phyloP scores from a whole-genome alignment of 352 stramenopile genomes.

The Phytophthora tentaculata region DNA sequence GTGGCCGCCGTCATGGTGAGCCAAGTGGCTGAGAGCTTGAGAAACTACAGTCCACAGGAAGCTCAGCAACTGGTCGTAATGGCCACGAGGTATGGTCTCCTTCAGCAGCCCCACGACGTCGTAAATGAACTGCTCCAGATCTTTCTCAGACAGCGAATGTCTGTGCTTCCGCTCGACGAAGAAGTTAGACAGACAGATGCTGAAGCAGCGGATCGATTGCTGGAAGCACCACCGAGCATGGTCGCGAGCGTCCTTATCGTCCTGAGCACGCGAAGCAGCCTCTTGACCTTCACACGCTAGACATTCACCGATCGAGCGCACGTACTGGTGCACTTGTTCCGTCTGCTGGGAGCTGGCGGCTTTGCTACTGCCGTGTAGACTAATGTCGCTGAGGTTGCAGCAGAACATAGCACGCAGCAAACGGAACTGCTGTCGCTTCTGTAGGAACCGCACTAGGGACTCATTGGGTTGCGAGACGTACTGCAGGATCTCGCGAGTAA shows the following conservation, averaged over 20 bases:
- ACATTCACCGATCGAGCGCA: constrained; percentile 73
- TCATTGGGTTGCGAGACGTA: constrained; percentile 63
- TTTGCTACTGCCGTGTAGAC: constrained; percentile 42
- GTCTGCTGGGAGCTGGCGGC: constrained; percentile 32
- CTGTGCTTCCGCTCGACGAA: constrained; percentile 38
- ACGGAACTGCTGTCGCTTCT: constrained; percentile 73
- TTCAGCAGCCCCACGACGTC: constrained; percentile 70
- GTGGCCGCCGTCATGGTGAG: constrained; percentile 34
- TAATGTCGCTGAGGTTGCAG: constrained; percentile 67
- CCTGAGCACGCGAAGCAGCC: constrained; percentile 34
- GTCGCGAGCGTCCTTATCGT: constrained; percentile 36
- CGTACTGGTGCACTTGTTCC: constrained; percentile 50
- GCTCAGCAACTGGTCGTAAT: constrained; percentile 57
- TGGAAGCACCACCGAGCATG: constrained; percentile 71
- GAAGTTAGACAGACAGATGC: constrained; percentile 70
- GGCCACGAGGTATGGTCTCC: constrained; percentile 65
- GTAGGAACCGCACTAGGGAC: constrained; percentile 59
- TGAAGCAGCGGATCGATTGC: constrained; percentile 76
- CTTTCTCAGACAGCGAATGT: constrained; percentile 25
- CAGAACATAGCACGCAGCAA: constrained; percentile 72
- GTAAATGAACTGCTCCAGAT: constrained; percentile 67
- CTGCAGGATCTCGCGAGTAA: constrained; percentile 62
- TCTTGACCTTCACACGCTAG: constrained; percentile 65
- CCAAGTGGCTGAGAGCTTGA: constrained; percentile 49
- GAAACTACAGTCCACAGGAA: constrained; percentile 77